Conservation (phyloP, 768 basidiomycete genomes). For the Terana coerulea region DNA sequence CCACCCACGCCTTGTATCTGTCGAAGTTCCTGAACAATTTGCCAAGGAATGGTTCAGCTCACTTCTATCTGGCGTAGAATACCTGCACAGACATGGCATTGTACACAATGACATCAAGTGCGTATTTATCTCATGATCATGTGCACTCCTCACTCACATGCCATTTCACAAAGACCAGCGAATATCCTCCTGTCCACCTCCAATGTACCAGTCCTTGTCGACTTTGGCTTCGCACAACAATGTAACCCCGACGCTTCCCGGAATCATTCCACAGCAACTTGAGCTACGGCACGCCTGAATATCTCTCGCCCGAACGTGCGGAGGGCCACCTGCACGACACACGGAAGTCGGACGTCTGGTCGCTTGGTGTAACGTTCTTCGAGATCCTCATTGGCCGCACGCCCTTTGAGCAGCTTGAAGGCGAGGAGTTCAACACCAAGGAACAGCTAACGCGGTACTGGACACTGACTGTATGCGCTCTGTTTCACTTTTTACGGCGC, state of each 20-base stretch:
- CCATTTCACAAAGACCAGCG: conserved; percentile 58
- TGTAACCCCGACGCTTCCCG: conserved; percentile 60
- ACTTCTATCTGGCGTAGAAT: conserved; percentile 78
- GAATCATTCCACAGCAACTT: conserved; percentile 80
- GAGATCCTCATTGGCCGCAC: conserved; percentile 92
- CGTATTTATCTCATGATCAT: conserved; percentile 24
- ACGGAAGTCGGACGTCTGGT: conserved; percentile 85
- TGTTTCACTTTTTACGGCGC: background rate
- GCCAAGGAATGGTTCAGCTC: conserved; percentile 81
- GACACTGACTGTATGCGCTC: conserved; percentile 63
- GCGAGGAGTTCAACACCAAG: conserved; percentile 72
- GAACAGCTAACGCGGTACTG: conserved; percentile 87
- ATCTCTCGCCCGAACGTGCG: conserved; percentile 90
- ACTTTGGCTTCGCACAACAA: conserved; percentile 94
- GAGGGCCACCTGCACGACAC: conserved; percentile 89
- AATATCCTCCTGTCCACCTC: conserved; percentile 84
- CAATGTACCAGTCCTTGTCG: conserved; percentile 84
- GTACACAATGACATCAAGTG: conserved; percentile 96
- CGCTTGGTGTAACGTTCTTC: conserved; percentile 88
- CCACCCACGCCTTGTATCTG: conserved; percentile 82
- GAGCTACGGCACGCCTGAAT: conserved; percentile 93
- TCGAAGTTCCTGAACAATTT: conserved; percentile 76
- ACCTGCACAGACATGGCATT: conserved; percentile 78
- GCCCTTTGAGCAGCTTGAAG: conserved; percentile 82
- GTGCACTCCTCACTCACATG: background rate